A percentile compares a stretch with the other conserved stretches of the same genome.
phyloP scores from a whole-genome alignment of 495 filamentous ascomycete genomes.

The Hypoxylon subgilvum region DNA sequence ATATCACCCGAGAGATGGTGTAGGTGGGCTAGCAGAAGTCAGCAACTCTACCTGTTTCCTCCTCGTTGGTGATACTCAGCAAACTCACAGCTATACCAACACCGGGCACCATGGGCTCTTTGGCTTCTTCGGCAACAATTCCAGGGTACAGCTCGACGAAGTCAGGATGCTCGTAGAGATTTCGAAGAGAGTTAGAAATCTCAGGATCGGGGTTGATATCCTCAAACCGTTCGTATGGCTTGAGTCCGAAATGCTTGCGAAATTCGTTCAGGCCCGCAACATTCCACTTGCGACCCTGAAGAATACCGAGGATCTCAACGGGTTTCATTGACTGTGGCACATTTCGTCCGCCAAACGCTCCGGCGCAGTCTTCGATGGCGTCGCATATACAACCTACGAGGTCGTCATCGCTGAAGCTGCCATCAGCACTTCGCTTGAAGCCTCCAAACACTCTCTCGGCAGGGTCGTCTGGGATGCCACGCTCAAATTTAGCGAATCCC shows the following conservation, averaged over 20 bases:
- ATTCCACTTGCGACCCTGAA: conserved; percentile 84
- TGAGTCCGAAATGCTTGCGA: conserved; percentile 77
- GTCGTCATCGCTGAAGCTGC: conserved; percentile 69
- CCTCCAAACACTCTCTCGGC: conserved; percentile 67
- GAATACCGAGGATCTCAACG: conserved; percentile 84
- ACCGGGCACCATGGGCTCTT: conserved; percentile 73
- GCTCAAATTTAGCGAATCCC: conserved; percentile 67
- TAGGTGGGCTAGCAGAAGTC: conserved; percentile 62
- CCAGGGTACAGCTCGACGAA: conserved; percentile 58
- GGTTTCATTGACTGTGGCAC: conserved; percentile 74
- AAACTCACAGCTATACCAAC: conserved; percentile 68
- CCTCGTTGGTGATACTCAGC: not conserved
- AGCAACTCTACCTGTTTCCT: conserved; percentile 1
- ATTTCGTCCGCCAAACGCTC: conserved; percentile 72
- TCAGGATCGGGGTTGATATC: conserved; percentile 78
- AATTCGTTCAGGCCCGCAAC: conserved; percentile 87
- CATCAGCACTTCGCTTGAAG: conserved; percentile 64
- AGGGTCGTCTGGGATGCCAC: conserved; percentile 65
- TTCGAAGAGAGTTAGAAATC: conserved; percentile 68
- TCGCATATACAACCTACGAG: conserved; percentile 70
- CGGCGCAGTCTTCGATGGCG: conserved; percentile 68
- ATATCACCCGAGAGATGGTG: conserved; percentile 80
- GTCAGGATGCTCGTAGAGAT: conserved; percentile 80
- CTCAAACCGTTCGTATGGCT: conserved; percentile 77
- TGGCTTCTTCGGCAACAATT: conserved; percentile 80